Conservation (phyloP, 129 eudicot species). For the Glebionis coronaria region DNA sequence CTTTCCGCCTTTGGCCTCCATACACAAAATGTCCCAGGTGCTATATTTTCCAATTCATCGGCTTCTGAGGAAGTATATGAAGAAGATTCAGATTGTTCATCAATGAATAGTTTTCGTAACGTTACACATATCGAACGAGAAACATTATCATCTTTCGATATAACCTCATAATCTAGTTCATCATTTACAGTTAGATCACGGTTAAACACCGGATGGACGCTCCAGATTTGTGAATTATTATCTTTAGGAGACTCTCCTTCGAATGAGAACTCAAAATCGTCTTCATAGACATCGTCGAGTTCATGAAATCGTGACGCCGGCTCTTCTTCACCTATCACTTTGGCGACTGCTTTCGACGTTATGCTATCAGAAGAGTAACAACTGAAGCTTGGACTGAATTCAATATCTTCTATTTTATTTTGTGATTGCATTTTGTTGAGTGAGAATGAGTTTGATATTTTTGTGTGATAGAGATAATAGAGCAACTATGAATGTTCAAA, state of each 20-base stretch:
- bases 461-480: no score
- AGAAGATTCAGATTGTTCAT: conserved; percentile 31
- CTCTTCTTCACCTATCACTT: conserved; percentile 4
- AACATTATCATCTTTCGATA: not conserved
- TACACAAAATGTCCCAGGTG: not conserved
- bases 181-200: conserved; percentile 20
- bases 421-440: conserved; percentile 6
- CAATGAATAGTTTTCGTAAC: conserved; percentile 29
- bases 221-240: conserved; percentile 6
- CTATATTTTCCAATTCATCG: conserved; percentile 6
- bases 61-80: conserved; percentile 65
- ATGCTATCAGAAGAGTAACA: not conserved
- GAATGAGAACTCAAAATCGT: conserved; percentile 36
- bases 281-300: not conserved
- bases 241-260: not conserved
- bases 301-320: not conserved
- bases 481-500: no score
- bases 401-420: not conserved
- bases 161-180: not conserved
- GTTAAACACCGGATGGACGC: conserved; percentile 48
- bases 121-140: not conserved
- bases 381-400: conserved; percentile 7
- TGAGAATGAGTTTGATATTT: no score
- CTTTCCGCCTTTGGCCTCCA: not conserved
- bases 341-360: not conserved